Base-by-base conservation (phyloP, 768 basidiomycete genomes). In the Favolaschia claudopus region DNA sequence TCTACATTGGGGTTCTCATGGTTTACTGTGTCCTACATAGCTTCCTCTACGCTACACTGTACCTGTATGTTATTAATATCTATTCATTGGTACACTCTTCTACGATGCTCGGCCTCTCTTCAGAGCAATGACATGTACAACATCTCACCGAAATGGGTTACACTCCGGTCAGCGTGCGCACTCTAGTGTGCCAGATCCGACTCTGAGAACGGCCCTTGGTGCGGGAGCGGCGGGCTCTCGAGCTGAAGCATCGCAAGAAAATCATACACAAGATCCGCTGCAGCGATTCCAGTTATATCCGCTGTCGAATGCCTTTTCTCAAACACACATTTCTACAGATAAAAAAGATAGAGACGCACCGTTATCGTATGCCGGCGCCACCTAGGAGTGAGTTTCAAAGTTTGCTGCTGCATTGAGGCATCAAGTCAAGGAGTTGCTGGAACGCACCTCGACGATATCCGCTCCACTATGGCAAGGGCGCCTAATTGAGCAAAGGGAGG, bases 291-390 rank as follows among this genome's bases (percentile, higher is more conserved):
- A 22, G 75, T 76, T 48, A 81, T 78, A 37, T 76, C 74, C 65
- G 60, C 28, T 27, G 42, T 44, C n/a, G 17, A 44, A 24, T 54
- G 2, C 8, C 14, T n/a, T n/a, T n/a, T n/a, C n/a, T n/a, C n/a
- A 24, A n/a, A n/a, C 14, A 55, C 48, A 39, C 20, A 27, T 48
- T 13, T 17, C 13, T 17, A 24, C 17, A 8, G 2, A 10, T 9
- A 47, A 3, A 10, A 8, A n/a, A 14, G 10, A 5, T 17, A 5
- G 17, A 31, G 31, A 9, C 73, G 14, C 46, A 79, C 82, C 83
- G 56, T 81, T 73, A 61, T 83, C 84, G 64, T 85, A 83, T n/a
- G 81, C 79, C 1, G 85, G 83, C 0, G 82, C 73, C 6, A 86
- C 84, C 52, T 63, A 15, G 2, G n/a, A 10, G 34, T n/a, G n/a